phyloP scores from a whole-genome alignment of 306 rosid genomes.

The Canavalia gladiata region DNA sequence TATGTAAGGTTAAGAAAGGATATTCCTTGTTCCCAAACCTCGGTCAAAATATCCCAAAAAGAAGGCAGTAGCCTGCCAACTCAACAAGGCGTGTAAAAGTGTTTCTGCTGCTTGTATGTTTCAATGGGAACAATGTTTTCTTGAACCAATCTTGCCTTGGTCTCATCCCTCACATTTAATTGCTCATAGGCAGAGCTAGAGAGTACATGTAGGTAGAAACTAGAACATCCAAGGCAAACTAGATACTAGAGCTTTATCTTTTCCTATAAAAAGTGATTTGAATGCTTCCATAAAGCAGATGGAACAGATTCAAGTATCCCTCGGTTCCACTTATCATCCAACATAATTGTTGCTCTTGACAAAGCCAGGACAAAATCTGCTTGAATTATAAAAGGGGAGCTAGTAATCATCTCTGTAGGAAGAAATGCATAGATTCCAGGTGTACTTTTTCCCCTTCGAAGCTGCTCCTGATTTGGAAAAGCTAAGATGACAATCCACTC shows the following conservation, averaged over 20 bases:
- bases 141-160: slow-evolving; percentile 50
- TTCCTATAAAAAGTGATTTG: slow-evolving; percentile 46
- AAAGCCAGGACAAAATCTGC: slow-evolving; percentile 55
- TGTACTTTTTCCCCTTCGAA: slow-evolving; percentile 48
- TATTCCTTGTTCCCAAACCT: slow-evolving; percentile 51
- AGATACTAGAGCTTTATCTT: slow-evolving; percentile 49
- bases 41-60: slow-evolving; percentile 60
- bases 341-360: slow-evolving; percentile 71
- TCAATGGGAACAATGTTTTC: slow-evolving; percentile 64
- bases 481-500: slow-evolving; percentile 70
- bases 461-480: slow-evolving; percentile 65
- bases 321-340: too few species aligned
- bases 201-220: slow-evolving; percentile 54
- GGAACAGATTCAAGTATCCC: too few species aligned
- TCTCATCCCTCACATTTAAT: slow-evolving; percentile 62
- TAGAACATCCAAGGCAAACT: slow-evolving; percentile 55
- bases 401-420: slow-evolving; percentile 74
- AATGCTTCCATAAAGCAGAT: slow-evolving; percentile 58
- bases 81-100: slow-evolving; percentile 65
- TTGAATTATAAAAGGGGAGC: slow-evolving; percentile 74
- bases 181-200: slow-evolving; percentile 41
- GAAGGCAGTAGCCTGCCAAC: slow-evolving; percentile 63
- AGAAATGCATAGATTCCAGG: slow-evolving; percentile 75
- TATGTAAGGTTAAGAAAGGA: slow-evolving; percentile 56
- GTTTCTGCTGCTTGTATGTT: slow-evolving; percentile 55